A percentile compares a stretch with the other conserved stretches of the same genome.
These are phyloP conservation scores for Groenewaldozyma tartarivorans DNA, from an alignment of 805 yeast species.

Conservation along the genomic window DNA sequence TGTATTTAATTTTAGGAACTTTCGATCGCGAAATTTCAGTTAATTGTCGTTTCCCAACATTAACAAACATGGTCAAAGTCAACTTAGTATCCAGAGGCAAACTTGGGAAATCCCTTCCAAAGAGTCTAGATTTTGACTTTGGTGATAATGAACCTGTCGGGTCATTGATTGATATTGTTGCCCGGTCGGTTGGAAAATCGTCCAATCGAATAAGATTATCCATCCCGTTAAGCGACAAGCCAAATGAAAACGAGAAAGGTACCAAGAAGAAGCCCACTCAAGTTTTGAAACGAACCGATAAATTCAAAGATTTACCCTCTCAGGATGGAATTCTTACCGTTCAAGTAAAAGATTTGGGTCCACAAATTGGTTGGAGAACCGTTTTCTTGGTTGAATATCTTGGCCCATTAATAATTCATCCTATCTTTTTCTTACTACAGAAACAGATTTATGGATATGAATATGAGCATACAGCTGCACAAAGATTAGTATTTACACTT, in stretches of 20 bases:
- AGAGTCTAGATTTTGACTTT: conserved; percentile 21
- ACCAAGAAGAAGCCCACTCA: conserved; percentile 27
- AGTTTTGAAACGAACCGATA: conserved; percentile 37
- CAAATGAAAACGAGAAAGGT: conserved; percentile 22
- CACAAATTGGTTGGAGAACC: conserved; percentile 84
- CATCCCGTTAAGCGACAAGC: conserved; percentile 22
- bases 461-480: conserved; percentile 40
- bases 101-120: conserved; percentile 18
- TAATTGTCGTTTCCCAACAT: too few species aligned
- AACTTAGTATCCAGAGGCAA: conserved; percentile 20
- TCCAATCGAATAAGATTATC: conserved; percentile 51
- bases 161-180: conserved; percentile 36
- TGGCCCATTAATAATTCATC: conserved; percentile 81
- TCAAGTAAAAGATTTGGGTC: conserved; percentile 81
- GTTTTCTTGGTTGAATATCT: conserved; percentile 84
- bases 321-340: conserved; percentile 33
- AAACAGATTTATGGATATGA: conserved; percentile 26
- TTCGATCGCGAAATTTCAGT: too few species aligned
- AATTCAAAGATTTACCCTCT: conserved; percentile 35
- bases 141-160: conserved; percentile 33
- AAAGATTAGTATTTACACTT: conserved; percentile 43
- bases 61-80: conserved; percentile 14
- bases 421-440: conserved; percentile 47
- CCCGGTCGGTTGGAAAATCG: conserved; percentile 36
- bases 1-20: too few species aligned